phyloP scores from a whole-genome alignment of 768 basidiomycete genomes.

The Pilatotrama ljubarskyi region DNA sequence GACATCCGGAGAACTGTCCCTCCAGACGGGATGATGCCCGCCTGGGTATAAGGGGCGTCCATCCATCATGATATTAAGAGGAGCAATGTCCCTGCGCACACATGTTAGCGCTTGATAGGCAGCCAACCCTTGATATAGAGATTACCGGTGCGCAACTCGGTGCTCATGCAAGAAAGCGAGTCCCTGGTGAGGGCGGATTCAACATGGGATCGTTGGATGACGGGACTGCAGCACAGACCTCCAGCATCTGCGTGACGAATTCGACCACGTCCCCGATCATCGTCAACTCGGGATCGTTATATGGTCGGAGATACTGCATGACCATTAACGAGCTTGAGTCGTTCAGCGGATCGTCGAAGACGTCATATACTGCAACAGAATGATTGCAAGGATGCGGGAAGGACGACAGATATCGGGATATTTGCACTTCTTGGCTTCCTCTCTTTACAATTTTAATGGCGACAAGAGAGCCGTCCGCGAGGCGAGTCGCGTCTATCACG shows the following conservation, averaged over 20 bases:
- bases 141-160: slow-evolving; percentile 22
- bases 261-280: slow-evolving; percentile 20
- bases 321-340: slow-evolving; percentile 18
- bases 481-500: slow-evolving; percentile 21
- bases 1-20: slow-evolving; percentile 34
- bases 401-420: slow-evolving; percentile 10
- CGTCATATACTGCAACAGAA: slow-evolving; percentile 25
- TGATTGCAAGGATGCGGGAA: slow-evolving; percentile 22
- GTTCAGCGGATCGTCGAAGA: slow-evolving; percentile 20
- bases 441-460: slow-evolving; percentile 13
- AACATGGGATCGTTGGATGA: no score
- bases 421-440: slow-evolving; percentile 9
- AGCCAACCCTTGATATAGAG: no score
- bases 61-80: slow-evolving; percentile 27
- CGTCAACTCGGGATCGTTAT: slow-evolving; percentile 16
- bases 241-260: no score
- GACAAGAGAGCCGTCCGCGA: neutral
- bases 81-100: slow-evolving; percentile 14
- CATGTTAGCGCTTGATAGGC: neutral
- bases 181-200: no score
- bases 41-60: slow-evolving; percentile 15
- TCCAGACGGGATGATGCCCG: slow-evolving; percentile 27
- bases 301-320: slow-evolving; percentile 24
- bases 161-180: slow-evolving; percentile 20
- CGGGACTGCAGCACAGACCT: no score